Conservation (phyloP, 148 eudicot species). For the Vaccinium darrowii region DNA sequence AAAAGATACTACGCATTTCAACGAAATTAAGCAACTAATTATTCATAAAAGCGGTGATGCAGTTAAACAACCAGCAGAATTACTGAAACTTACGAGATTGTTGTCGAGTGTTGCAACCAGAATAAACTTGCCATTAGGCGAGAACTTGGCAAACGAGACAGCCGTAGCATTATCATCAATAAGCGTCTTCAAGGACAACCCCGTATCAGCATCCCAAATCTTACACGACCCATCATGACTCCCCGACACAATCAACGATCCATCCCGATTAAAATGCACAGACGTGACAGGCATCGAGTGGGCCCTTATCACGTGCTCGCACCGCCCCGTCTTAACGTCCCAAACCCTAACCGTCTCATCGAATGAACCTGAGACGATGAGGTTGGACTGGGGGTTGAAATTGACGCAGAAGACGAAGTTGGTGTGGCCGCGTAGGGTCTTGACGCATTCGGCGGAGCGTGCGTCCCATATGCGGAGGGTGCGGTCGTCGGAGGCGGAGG, state of each 20-base stretch:
- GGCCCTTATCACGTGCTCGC: conserved; percentile 46
- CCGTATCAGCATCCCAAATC: conserved; percentile 76
- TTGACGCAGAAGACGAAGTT: conserved; percentile 75
- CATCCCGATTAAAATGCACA: conserved; percentile 79
- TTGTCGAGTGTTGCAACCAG: conserved; percentile 80
- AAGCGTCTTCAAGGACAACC: conserved; percentile 55
- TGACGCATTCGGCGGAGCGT: conserved; percentile 53
- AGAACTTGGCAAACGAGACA: conserved; percentile 81
- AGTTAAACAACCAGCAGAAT: not conserved
- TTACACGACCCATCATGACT: conserved; percentile 86
- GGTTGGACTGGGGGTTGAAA: conserved; percentile 60
- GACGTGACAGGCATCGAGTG: conserved; percentile 81
- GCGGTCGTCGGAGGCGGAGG: conserved; percentile 92
- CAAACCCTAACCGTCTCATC: conserved; percentile 88
- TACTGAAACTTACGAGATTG: conserved; percentile 52
- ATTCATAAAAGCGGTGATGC: not conserved
- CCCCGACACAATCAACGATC: conserved; percentile 72
- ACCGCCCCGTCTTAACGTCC: conserved; percentile 76
- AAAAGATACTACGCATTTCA: not conserved
- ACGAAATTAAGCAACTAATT: not conserved
- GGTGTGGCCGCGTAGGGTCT: conserved; percentile 73
- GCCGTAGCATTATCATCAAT: conserved; percentile 67
- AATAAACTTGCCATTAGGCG: conserved; percentile 92
- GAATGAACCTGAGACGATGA: conserved; percentile 80
- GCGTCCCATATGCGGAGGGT: conserved; percentile 89